These are phyloP conservation scores for Tulasnella sp. DNA, from an alignment of 768 basidiomycete genomes.

Conservation along the genomic window DNA sequence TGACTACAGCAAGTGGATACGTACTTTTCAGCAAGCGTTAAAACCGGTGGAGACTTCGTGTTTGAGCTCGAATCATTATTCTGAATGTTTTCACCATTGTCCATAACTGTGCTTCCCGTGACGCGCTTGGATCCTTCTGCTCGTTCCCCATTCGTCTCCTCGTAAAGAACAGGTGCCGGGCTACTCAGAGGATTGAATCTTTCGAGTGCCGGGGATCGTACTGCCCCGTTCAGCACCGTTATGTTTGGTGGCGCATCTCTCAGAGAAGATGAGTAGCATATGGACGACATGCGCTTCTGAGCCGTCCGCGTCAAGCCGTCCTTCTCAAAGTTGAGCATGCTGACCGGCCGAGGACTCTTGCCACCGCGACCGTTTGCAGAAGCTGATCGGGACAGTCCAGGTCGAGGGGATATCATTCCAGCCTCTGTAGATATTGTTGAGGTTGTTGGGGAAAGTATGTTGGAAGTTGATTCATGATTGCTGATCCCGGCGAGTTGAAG, in stretches of 20 bases:
- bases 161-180: too few relatives aligned
- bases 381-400: slow-evolving; percentile 4
- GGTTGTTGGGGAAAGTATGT: too few relatives aligned
- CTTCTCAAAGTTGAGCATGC: background rate
- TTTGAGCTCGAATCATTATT: background rate
- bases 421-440: background rate
- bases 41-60: slow-evolving; percentile 25
- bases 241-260: background rate
- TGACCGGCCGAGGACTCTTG: too few relatives aligned
- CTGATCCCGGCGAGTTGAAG: slow-evolving; percentile 2
- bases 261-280: slow-evolving; percentile 31
- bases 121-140: too few relatives aligned
- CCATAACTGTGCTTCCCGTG: too few relatives aligned
- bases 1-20: too few relatives aligned
- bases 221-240: too few relatives aligned
- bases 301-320: slow-evolving; percentile 3
- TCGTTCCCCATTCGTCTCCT: too few relatives aligned
- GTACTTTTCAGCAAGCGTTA: slow-evolving; percentile 64
- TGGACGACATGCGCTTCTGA: slow-evolving; percentile 15
- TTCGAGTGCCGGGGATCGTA: too few relatives aligned
- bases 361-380: background rate
- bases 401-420: background rate
- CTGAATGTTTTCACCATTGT: too few relatives aligned
- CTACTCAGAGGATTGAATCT: too few relatives aligned
- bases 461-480: background rate